Conservation (phyloP, 345 rosid genomes). For the Gossypium stocksii region DNA sequence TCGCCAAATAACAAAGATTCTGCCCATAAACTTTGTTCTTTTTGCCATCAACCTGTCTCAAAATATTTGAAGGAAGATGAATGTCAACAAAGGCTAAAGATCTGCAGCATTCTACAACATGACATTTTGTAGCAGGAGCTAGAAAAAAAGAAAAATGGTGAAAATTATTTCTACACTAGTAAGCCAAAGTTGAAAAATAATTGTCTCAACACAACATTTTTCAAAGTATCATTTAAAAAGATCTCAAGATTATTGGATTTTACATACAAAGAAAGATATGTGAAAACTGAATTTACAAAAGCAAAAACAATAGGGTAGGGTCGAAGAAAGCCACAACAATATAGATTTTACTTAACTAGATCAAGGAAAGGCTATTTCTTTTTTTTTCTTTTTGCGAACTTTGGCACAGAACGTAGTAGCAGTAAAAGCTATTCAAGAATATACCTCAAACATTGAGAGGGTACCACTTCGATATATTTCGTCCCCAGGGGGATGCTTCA, state of each 20-base stretch:
- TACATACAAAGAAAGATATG: not conserved
- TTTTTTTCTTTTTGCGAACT: not conserved
- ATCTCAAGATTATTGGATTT: not conserved
- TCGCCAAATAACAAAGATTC: constrained; percentile 96
- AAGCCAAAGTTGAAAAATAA: not conserved
- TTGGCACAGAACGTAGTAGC: not conserved
- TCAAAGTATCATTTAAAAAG: not conserved
- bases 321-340: not conserved
- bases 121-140: not conserved
- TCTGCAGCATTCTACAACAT: not conserved
- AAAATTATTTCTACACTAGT: not conserved
- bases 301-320: not conserved
- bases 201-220: not conserved
- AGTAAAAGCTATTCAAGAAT: not conserved
- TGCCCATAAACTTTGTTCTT: constrained; percentile 99
- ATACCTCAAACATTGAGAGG: constrained; percentile 98
- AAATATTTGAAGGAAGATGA: constrained; percentile 4
- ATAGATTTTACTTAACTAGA: not conserved
- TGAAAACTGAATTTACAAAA: not conserved
- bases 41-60: constrained; percentile 74
- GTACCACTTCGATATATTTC: constrained; percentile 98
- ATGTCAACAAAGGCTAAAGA: constrained; percentile 1
- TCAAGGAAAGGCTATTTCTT: not conserved
- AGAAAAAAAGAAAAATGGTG: not conserved
- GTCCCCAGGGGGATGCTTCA: constrained; percentile 98